Conservation (phyloP, 345 rosid genomes). For the Raphanus raphanistrum region DNA sequence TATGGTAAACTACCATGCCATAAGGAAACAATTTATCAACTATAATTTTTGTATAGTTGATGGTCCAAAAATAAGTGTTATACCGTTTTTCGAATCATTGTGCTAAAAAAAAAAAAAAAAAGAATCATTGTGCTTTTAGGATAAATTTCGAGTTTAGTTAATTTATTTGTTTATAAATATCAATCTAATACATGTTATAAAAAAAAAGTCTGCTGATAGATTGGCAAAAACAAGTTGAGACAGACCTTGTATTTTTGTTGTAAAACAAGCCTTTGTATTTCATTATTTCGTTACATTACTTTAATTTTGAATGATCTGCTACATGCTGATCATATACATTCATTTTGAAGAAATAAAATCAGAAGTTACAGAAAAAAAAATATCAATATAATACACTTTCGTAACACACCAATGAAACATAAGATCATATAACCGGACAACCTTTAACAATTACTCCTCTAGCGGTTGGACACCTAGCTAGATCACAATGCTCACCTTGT, state of each 20-base stretch:
- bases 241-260: too few species aligned
- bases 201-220: too few species aligned
- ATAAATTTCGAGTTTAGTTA: too few species aligned
- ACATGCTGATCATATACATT: too few species aligned
- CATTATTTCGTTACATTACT: too few species aligned
- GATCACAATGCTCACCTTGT: conserved; percentile 72
- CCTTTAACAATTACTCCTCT: conserved; percentile 60
- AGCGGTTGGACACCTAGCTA: conserved; percentile 83
- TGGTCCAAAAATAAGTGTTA: not conserved
- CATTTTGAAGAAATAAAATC: too few species aligned
- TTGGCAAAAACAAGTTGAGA: too few species aligned
- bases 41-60: too few species aligned
- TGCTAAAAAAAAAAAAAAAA: too few species aligned
- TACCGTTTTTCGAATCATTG: not conserved
- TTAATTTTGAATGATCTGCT: too few species aligned
- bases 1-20: not conserved
- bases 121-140: not conserved
- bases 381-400: not conserved
- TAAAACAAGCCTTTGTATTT: too few species aligned
- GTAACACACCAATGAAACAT: not conserved
- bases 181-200: not conserved
- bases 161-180: not conserved
- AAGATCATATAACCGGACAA: conserved; percentile 56
- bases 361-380: not conserved
- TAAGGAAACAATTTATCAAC: not conserved